Percentiles rank a stretch among this genome's conserved stretches.
These are phyloP conservation scores for Aspergillus aculeatus DNA, from an alignment of 2,329 filamentous ascomycete species.

Conservation along the genomic window DNA sequence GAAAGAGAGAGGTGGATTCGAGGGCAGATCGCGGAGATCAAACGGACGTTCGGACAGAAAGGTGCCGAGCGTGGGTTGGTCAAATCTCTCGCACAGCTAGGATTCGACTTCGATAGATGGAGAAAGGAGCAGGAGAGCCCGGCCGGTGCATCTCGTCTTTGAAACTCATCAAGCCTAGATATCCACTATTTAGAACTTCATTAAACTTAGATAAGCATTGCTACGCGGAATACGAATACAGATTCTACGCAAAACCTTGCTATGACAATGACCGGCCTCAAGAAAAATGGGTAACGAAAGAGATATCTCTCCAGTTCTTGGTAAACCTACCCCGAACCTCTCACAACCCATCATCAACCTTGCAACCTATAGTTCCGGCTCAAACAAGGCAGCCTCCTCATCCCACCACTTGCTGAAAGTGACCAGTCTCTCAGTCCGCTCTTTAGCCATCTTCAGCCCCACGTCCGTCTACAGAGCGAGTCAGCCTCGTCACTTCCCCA, in stretches of 20 bases:
- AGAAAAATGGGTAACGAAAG: too few relatives aligned
- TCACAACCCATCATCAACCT: too few relatives aligned
- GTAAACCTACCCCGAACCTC: too few relatives aligned
- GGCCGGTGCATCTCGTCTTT: neutral
- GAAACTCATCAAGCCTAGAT: neutral
- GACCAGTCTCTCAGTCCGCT: conserved; percentile 4
- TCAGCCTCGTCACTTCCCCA: neutral
- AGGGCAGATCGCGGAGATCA: conserved; percentile 65
- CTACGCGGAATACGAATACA: neutral
- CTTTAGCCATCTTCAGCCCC: conserved; percentile 1
- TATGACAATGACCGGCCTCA: too few relatives aligned
- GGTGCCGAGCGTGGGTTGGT: conserved; percentile 60
- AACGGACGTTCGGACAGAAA: conserved; percentile 66
- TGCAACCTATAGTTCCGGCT: neutral
- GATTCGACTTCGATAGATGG: conserved; percentile 58
- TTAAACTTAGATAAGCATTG: neutral
- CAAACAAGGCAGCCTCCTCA: conserved; percentile 1
- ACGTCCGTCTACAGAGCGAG: neutral
- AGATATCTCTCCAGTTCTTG: neutral
- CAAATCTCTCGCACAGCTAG: conserved; percentile 68
- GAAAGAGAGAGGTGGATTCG: conserved; percentile 71
- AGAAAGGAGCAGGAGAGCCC: conserved; percentile 21
- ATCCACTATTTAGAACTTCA: neutral
- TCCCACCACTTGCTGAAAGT: conserved; percentile 6
- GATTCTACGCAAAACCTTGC: too few relatives aligned